A percentile compares a stretch with the other conserved stretches of the same genome.
These are phyloP conservation scores for Cryphonectria carpinicola DNA, from an alignment of 2,329 filamentous ascomycete genomes.

Conservation along the genomic window DNA sequence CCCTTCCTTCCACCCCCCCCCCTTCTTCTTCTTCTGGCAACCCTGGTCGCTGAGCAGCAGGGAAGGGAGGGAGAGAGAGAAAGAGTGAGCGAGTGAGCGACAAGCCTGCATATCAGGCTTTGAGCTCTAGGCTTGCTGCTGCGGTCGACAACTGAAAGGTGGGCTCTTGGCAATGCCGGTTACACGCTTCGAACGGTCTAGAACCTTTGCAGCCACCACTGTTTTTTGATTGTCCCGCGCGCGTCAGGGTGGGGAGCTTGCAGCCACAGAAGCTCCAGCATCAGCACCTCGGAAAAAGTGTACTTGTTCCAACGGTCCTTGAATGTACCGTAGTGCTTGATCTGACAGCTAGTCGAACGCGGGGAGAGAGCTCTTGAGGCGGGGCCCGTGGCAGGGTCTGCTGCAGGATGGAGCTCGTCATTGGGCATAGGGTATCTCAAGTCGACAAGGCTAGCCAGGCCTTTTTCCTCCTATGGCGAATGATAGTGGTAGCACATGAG, in stretches of 20 bases:
- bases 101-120: not conserved
- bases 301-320: not conserved
- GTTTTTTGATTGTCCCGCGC: not conserved
- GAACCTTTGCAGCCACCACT: not conserved
- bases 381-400: not conserved
- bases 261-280: not conserved
- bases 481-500: not conserved
- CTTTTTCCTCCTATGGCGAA: too few relatives aligned
- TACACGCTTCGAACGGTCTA: conserved; percentile 1
- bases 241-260: not conserved
- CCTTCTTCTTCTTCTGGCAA: not conserved
- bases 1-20: too few relatives aligned
- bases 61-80: not conserved
- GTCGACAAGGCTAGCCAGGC: not conserved
- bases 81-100: not conserved
- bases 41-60: not conserved
- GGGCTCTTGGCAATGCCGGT: not conserved
- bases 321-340: not conserved
- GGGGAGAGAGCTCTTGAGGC: not conserved
- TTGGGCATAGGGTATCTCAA: not conserved
- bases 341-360: not conserved
- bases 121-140: not conserved
- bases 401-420: not conserved
- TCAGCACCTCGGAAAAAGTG: not conserved
- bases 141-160: not conserved